Conservation (phyloP, 768 basidiomycete genomes). For the Suillus alpinus region DNA sequence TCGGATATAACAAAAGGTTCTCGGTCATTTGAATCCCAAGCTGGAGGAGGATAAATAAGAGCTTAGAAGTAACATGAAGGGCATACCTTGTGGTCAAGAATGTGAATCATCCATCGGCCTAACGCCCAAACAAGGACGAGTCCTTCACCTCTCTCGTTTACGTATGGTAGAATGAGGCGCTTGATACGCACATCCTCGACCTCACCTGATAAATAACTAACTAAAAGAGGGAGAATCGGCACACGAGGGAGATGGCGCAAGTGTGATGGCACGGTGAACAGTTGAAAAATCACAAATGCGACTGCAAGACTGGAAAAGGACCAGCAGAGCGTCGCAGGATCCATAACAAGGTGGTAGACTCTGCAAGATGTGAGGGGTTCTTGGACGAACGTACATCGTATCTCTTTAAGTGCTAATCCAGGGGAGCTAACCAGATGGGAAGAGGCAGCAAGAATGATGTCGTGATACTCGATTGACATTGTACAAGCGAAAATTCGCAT, state of each 20-base stretch:
- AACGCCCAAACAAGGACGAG: conserved; percentile 38
- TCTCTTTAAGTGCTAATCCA: neutral
- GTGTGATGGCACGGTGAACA: conserved; percentile 23
- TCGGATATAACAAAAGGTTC: conserved; percentile 10
- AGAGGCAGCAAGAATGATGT: neutral
- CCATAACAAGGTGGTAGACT: neutral
- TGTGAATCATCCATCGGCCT: conserved; percentile 40
- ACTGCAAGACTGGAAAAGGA: neutral
- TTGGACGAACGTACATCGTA: neutral
- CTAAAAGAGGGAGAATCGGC: conserved; percentile 29
- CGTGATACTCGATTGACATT: neutral
- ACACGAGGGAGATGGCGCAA: conserved; percentile 36
- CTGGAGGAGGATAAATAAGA: neutral
- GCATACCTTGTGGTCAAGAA: conserved; percentile 33
- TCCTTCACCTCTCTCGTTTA: conserved; percentile 25
- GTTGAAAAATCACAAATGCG: neutral
- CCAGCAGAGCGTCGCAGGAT: neutral
- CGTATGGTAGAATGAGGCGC: conserved; percentile 36
- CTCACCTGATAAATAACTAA: conserved; percentile 35
- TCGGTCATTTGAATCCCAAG: conserved; percentile 18
- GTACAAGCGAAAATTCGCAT: neutral
- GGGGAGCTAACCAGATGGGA: neutral
- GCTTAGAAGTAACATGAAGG: neutral
- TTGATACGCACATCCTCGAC: conserved; percentile 33
- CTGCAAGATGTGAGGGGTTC: neutral